Base-by-base conservation (phyloP, 352 stramenopile species). In the Pythium brachiatum region DNA sequence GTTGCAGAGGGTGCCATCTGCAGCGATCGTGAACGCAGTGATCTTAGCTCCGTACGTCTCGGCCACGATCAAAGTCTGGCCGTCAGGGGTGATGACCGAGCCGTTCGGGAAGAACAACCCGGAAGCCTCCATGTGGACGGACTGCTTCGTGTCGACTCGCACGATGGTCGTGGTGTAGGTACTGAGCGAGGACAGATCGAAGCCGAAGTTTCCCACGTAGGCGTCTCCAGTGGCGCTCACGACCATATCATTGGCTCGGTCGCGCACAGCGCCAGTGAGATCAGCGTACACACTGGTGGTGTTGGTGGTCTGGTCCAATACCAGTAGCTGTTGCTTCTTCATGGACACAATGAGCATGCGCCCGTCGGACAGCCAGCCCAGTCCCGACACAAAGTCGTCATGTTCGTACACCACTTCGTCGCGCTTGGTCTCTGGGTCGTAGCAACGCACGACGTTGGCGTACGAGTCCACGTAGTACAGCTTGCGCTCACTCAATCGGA, bases 101-200 rank as follows among this genome's bases (percentile, higher is more conserved):
- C 82, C 82, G 54, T 91, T 91, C 25, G 82, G 82, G 47, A 89
- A 91, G 50, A 91, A 69, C 44, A 91, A 57, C 2, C 73, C 69
- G 8, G 70, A 83, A 0, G 82, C 66, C 29, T 87, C 78, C 20
- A 91, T 78, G 0, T 75, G 73, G 25, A 86, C 67, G 16, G 50
- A 48, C 16, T 57, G 58, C 32, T 86, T 75, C n/a, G 57, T 63
- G 18, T 72, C 76, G 25, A 91, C 27, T 13, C 78, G 82, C 55
- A 91, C 75, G 47, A 91, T 68, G n/a, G 80, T 81, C 11, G 82
- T 88, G 13, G 57, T 64, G 23, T 68, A 74, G n/a, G 70, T 68
- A 13, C 62, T 51, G 3, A 70, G 11, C 12, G 9, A 77, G 43
- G 2, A 69, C 53, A 38, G 53, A 41, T 85, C 65, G 57, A 89